phyloP scores from a whole-genome alignment of 2,329 filamentous ascomycete genomes.

The Pseudonectria foliicola region DNA sequence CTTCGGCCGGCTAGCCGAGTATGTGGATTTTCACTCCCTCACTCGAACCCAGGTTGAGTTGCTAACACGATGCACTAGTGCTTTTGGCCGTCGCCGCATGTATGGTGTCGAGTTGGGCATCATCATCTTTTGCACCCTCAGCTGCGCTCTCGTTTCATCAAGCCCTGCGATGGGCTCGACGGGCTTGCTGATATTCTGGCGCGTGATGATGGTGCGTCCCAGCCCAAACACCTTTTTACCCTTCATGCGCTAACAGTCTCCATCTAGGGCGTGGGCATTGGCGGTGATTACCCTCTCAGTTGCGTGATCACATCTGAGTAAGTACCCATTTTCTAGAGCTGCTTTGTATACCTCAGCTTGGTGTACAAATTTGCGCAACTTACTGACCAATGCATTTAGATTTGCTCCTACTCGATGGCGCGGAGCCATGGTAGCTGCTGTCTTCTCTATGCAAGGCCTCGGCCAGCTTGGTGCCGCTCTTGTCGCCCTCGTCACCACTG shows the following conservation, averaged over 20 bases:
- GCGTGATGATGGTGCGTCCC: conserved; percentile 58
- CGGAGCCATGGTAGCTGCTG: conserved; percentile 74
- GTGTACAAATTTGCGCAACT: neutral
- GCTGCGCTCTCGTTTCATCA: conserved; percentile 55
- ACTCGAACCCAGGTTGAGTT: neutral
- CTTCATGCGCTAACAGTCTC: conserved; percentile 8
- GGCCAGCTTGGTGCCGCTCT: conserved; percentile 69
- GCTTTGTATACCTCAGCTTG: too few species aligned
- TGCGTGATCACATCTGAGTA: conserved; percentile 74
- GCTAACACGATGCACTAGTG: conserved; percentile 24
- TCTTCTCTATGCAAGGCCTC: conserved; percentile 80
- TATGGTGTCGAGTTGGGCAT: conserved; percentile 72
- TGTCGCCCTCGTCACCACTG: conserved; percentile 61
- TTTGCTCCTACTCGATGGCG: conserved; percentile 78
- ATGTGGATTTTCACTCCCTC: conserved; percentile 9
- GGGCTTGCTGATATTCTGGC: conserved; percentile 64
- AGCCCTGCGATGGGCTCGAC: conserved; percentile 54
- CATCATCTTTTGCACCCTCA: conserved; percentile 64
- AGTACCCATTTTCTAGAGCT: conserved; percentile 12
- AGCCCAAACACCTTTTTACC: neutral
- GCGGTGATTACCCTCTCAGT: conserved; percentile 75
- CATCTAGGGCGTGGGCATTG: conserved; percentile 59
- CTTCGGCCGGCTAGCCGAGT: conserved; percentile 72
- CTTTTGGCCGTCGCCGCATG: conserved; percentile 71
- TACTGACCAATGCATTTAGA: conserved; percentile 28